Conservation (phyloP, 2,329 filamentous ascomycete genomes). For the Fusarium tupiense region DNA sequence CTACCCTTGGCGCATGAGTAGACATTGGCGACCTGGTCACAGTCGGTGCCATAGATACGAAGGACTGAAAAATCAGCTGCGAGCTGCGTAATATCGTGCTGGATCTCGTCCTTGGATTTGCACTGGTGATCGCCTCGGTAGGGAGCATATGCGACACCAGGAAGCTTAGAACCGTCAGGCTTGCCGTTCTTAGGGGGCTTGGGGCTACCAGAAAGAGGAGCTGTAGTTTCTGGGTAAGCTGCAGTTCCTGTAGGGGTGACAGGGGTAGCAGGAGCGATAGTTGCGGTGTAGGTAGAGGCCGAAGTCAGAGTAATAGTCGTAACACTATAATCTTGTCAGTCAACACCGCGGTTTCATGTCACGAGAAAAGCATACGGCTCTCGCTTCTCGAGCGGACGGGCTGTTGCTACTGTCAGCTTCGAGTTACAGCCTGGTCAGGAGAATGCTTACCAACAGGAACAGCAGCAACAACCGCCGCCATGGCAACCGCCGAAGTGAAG, state of each 20-base stretch:
- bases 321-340: constrained; percentile 9
- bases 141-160: constrained; percentile 60
- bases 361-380: constrained; percentile 21
- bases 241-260: not conserved
- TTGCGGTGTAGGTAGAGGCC: constrained; percentile 32
- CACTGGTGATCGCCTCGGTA: constrained; percentile 66
- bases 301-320: constrained; percentile 28
- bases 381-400: constrained; percentile 20
- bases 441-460: constrained; percentile 39
- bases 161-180: constrained; percentile 33
- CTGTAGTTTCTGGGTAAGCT: not conserved
- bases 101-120: constrained; percentile 72
- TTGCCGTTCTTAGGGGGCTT: constrained; percentile 1
- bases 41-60: constrained; percentile 84
- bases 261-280: constrained; percentile 15
- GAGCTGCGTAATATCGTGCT: constrained; percentile 69
- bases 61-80: constrained; percentile 67
- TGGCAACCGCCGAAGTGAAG: constrained; percentile 39
- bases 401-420: constrained; percentile 10
- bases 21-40: constrained; percentile 74
- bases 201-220: not conserved
- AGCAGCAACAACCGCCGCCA: constrained; percentile 34
- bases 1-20: constrained; percentile 70
- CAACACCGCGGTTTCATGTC: not conserved
- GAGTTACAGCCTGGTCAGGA: not conserved